phyloP scores from a whole-genome alignment of 495 filamentous ascomycete genomes.

The Hypoxylon crocopeplum region DNA sequence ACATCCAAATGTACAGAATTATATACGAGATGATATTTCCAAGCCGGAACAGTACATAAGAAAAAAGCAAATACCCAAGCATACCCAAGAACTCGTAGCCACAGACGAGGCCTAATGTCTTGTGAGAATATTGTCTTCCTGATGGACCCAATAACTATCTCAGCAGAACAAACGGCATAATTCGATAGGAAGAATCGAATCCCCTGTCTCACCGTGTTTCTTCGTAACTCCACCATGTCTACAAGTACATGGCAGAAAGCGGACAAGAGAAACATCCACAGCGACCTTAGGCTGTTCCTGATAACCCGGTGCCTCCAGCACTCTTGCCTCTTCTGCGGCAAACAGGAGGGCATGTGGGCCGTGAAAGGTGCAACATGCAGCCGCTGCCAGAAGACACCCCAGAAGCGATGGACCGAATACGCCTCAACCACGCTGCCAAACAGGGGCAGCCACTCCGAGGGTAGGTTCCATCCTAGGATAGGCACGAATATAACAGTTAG shows the following conservation, averaged over 20 bases:
- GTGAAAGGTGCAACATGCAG: slow-evolving; percentile 6
- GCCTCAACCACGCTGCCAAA: slow-evolving; percentile 21
- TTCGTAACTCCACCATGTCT: too few relatives aligned
- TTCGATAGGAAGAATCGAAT: too few relatives aligned
- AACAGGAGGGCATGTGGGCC: too few relatives aligned
- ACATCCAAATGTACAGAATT: too few relatives aligned
- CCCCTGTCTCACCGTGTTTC: too few relatives aligned
- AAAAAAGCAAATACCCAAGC: slow-evolving; percentile 10
- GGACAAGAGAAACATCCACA: slow-evolving; percentile 13
- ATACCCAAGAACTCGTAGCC: neutral
- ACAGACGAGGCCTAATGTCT: neutral
- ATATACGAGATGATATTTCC: too few relatives aligned
- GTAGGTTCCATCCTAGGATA: slow-evolving; percentile 3
- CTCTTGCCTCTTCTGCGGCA: too few relatives aligned
- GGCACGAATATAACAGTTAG: slow-evolving; percentile 4
- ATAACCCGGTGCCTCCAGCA: slow-evolving; percentile 1
- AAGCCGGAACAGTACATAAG: too few relatives aligned
- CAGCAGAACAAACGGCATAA: too few relatives aligned
- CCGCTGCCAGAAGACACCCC: slow-evolving; percentile 45
- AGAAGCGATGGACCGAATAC: slow-evolving; percentile 38
- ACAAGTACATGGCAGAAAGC: slow-evolving; percentile 12
- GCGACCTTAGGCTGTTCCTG: neutral
- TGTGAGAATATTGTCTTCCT: neutral
- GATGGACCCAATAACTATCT: slow-evolving; percentile 5
- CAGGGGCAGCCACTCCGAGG: slow-evolving; percentile 29